Base-by-base conservation (phyloP, 495 filamentous ascomycete species). In the Entonaema liquescens region DNA sequence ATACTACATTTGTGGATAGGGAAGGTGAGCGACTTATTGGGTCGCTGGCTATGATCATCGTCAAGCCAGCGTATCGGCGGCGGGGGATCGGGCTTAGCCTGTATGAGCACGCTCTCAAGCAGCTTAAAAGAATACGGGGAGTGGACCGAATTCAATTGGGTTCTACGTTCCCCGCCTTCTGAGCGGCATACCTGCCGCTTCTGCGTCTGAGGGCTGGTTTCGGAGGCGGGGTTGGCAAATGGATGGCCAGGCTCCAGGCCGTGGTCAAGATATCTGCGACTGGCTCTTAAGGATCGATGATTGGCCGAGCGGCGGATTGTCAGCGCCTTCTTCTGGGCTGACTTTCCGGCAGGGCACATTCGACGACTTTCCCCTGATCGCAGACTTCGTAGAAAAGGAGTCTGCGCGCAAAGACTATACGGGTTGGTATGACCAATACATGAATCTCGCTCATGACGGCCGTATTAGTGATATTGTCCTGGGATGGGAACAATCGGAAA, bases 111-210 rank as follows among this genome's bases (percentile, higher is more conserved):
- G 86, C 87, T 9, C 62, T 85, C 26, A 77, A 76, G 21, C 80
- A 87, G 62, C 82, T 90, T n/a, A 78, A 77, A 13, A 83, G 81
- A 59, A 84, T 83, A 36, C 80, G 84, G 31, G 86, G 86, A 1
- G 81, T 89, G 31, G 81, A 80, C 29, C 83, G 85, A 23, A 68
- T 89, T 35, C 87, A 88, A 57, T 80, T 90, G 21, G 88, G 88
- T 29, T 86, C 83, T 74, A 87, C 87, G 19, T 90, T 64, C 88
- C 88, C 38, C 84, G 88, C 40, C 76, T 90, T 5, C 78, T 89
- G 15, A 87, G 86, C 64, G 88, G 88, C 2, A 77, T 88, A 29
- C 85, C 87, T 13, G 60, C 78, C 9, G 83, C 86, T 38, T 76
- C 72, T 31, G 69, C 77, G 5, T 76, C 69, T 7, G 85, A 88